Base-by-base conservation (phyloP, 257 asterid species). In the Solanum infundibuliforme region DNA sequence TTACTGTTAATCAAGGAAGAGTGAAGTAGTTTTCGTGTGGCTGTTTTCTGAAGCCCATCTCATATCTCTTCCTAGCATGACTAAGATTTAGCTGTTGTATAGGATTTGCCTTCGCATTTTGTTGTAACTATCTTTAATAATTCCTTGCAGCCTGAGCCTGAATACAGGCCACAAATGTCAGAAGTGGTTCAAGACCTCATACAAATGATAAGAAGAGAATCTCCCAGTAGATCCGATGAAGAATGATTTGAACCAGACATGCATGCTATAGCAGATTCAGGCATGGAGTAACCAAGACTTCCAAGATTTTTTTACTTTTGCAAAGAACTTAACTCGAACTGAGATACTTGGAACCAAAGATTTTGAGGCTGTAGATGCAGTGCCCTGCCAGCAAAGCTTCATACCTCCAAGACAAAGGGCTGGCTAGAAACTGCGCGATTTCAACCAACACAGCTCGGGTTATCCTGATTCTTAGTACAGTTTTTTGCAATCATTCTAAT, bases 81-180 rank as follows among this genome's bases (percentile, higher is more conserved):
- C 83, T 43, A 39, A 31, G 31, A 86, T 29, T 39, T 86, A 69
- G 58, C 41, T 35, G 83, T 41, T 39, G 41, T 29, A 41, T 85
- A 29, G 88, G 27, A 36, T 20, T 86, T 72, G 41, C 83, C 88
- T 86, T 32, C 13, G 39, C 88, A 52, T 86, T 21, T 73, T 34
- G 46, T 23, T 32, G 23, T 9, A 38, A 43, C 65, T n/a, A 12
- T 68, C 83, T 86, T 73, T 20, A 32, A 82, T 48, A 82, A 52
- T 86, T 55, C 32, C 76, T 39, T 90, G 93, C 94, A 97, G 99
- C 90, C 91, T 41, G 98, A 97, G 86, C 99, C 96, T 11, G 99
- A 96, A 88, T 97, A 92, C 89, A 93, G 99, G 94, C 99, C 98
- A 75, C 92, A 87, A 32, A 95, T 97, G 99, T 95, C 98, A 36